Base-by-base conservation (phyloP, 2,329 filamentous ascomycete genomes). In the Emmonsiellopsis sp. region DNA sequence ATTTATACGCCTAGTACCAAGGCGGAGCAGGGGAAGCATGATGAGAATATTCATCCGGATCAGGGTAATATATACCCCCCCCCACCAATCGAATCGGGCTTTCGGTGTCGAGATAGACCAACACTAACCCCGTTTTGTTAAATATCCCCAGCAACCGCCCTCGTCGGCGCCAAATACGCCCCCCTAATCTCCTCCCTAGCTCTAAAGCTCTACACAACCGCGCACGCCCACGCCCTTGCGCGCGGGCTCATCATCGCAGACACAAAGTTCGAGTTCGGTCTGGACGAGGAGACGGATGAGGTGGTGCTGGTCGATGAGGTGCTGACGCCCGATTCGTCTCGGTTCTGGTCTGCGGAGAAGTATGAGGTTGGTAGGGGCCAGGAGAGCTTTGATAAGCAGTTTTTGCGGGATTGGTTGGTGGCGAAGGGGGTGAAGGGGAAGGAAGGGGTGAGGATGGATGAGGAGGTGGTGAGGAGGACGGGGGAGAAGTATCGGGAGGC, bases 311-410 rank as follows among this genome's bases (percentile, higher is more conserved):
- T 90, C 4, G 89, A 95, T 65, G 89, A 95, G 73, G 88, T 94
- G 20, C 74, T 95, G 56, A 94, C 89, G 7, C 89, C 90, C 2
- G 86, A 89, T 67, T 86, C 81, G 52, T 92, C 86, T 50, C 81
- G 91, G 13, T 95, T 95, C 78, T 97, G 92, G 91, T 84, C 84
- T 0, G 81, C 79, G 58, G 83, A 83, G 43, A 77, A 77, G 45
- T 94, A 92, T 66, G 79, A 83, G 65, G 71, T 87, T 15, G 90
- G 91, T 1, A 78, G 77, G 57, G 79, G 86, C 54, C 89, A 94
- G 74, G 79, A 85, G 52, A 93, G 87, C 71, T 93, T 92, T 61
- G 91, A 96, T 68, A 96, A 96, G 78, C 86, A 91, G 73, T 85
- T 79, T 63, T 69, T 95, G 60, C 77, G 91, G 37, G 85, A 96